A percentile compares a stretch with the other conserved stretches of the same genome.
Evolutionary conservation across 352 stramenopile species (phyloP).

Genomic region (Paralagenidium karlingii): DNA sequence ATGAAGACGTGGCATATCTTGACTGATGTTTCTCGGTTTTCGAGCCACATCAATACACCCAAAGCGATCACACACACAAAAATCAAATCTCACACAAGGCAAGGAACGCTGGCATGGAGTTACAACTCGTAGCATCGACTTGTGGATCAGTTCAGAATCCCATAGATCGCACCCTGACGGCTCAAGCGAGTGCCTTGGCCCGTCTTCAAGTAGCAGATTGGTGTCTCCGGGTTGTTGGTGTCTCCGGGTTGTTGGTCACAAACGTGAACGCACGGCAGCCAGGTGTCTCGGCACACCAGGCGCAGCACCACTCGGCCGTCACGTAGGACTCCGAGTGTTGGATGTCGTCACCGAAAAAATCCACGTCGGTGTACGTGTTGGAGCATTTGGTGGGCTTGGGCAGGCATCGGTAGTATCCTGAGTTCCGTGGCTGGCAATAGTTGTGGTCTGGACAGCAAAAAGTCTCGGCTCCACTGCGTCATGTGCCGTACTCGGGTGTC

Average conservation of each 20-base stretch:
- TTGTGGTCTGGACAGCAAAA: slow-evolving; percentile 11
- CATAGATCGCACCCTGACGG: slow-evolving; percentile 5
- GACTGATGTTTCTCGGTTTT: no score
- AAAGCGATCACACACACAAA: no score
- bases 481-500: not conserved
- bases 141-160: not conserved
- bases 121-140: no score
- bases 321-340: slow-evolving; percentile 21
- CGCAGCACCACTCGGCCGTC: slow-evolving; percentile 26
- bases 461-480: slow-evolving; percentile 4
- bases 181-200: slow-evolving; percentile 2
- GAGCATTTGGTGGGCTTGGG: slow-evolving; percentile 17
- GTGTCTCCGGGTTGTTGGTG: slow-evolving; percentile 21
- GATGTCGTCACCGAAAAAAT: slow-evolving; percentile 37
- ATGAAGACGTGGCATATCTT: no score
- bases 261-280: slow-evolving; percentile 42
- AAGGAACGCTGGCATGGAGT: no score
- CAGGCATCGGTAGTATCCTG: slow-evolving; percentile 43
- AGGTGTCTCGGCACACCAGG: slow-evolving; percentile 17
- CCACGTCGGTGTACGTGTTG: slow-evolving; percentile 23
- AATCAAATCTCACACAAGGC: no score
- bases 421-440: slow-evolving; percentile 55
- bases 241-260: slow-evolving; percentile 21
- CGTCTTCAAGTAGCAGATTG: slow-evolving; percentile 19
- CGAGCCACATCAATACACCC: no score